A percentile compares a stretch with the other conserved stretches of the same genome.
Conservation (phyloP, 495 filamentous ascomycete genomes). For the Daldinia concentrica region DNA sequence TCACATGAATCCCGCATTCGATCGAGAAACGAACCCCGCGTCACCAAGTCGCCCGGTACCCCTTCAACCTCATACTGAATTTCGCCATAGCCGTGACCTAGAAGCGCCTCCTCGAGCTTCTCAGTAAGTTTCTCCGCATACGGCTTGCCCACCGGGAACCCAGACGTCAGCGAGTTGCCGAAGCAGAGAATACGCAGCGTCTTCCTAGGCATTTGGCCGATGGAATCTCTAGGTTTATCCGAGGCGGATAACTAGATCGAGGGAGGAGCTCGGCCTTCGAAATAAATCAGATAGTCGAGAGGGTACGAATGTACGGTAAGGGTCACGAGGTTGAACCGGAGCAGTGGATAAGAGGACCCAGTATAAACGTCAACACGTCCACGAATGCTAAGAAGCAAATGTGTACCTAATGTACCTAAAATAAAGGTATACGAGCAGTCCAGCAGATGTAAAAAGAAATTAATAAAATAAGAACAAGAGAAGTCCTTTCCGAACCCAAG, state of each 20-base stretch:
- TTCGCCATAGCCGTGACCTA: slow-evolving; percentile 39
- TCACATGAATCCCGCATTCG: slow-evolving; percentile 59
- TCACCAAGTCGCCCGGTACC: slow-evolving; percentile 61
- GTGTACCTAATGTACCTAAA: background rate
- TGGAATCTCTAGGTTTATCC: background rate
- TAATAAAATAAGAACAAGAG: background rate
- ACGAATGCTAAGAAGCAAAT: slow-evolving; percentile 2
- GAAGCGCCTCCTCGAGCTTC: slow-evolving; percentile 54
- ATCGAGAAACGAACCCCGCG: slow-evolving; percentile 52
- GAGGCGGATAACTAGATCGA: background rate
- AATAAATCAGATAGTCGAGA: background rate
- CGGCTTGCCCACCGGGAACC: slow-evolving; percentile 61
- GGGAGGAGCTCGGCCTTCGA: background rate
- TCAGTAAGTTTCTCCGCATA: slow-evolving; percentile 56
- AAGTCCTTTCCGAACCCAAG: background rate
- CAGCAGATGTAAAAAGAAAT: background rate
- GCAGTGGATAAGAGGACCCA: slow-evolving; percentile 11
- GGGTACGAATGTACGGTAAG: background rate
- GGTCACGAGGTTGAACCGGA: slow-evolving; percentile 16
- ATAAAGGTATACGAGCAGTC: background rate
- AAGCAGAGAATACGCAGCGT: slow-evolving; percentile 67
- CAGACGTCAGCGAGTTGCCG: slow-evolving; percentile 70
- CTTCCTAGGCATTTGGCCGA: slow-evolving; percentile 14
- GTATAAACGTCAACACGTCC: slow-evolving; percentile 15
- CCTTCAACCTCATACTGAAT: slow-evolving; percentile 55